Evolutionary conservation across 805 yeast species (phyloP), one percentile per base, ranked within the genome.

Genomic region (Myxozyma mucilagina): DNA sequence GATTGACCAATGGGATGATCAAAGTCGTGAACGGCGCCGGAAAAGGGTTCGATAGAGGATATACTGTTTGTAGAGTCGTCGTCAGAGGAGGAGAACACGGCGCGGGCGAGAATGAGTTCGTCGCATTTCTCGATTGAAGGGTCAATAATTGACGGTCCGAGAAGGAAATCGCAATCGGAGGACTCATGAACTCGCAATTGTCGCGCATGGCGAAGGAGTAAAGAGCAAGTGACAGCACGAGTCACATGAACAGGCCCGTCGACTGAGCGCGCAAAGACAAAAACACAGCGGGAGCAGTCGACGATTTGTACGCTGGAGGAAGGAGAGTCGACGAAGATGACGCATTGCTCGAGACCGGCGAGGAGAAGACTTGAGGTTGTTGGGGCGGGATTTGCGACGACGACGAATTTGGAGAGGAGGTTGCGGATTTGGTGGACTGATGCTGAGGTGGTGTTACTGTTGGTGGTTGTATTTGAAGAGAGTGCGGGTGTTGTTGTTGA

Each of bases 1-100:
- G 64, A 60, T 6, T 11, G 14, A 18, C 56, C 59, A 9, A 54
- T 48, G 67, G 72, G 44, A 71, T 76, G 66, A 68, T 70, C 61
- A 74, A 76, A 61, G 67, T 62, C 67, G 47, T 59, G 67, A 9
- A 65, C 59, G 2, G 38, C 20, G 35, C 44, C 66, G 0, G 57
- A 35, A 35, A 42, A 63, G 11, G 56, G 53, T 14, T 49, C 50
- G 20, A 48, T 44, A 5, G 54, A n/a, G n/a, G n/a, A n/a, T n/a
- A n/a, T n/a, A n/a, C n/a, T 20, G n/a, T 16, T 29, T 45, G 47
- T 35, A n/a, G n/a, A 6, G 13, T 38, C 13, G 13, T 10, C 8
- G 14, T 16, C 51, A 29, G 48, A 4, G 18, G 39, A 35, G 35
- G 32, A 45, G 36, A 53, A 53, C 6, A 5, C 24, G 5, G 45